phyloP scores from a whole-genome alignment of 2,329 filamentous ascomycete species.

The Zasmidium citrigriseum region DNA sequence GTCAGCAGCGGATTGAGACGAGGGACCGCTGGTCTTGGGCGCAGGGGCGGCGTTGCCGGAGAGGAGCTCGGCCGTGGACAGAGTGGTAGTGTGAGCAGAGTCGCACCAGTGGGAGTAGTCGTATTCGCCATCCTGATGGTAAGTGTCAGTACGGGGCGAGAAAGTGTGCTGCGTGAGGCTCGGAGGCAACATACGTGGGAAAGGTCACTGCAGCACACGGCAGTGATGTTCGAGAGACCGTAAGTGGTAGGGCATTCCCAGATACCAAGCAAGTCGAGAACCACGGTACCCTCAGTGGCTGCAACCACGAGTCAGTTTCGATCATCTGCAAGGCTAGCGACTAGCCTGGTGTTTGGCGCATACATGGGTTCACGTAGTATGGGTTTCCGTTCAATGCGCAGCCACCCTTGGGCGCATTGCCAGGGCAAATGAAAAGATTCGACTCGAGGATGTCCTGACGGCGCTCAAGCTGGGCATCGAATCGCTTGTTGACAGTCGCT shows the following conservation, averaged over 20 bases:
- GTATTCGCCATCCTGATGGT: not conserved
- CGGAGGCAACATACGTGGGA: not conserved
- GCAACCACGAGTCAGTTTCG: not conserved
- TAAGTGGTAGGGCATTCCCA: not conserved
- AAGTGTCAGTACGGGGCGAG: not conserved
- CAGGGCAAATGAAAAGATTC: not conserved
- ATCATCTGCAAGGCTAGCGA: not conserved
- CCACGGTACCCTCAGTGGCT: not conserved
- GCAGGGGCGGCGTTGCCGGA: not conserved
- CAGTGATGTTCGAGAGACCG: not conserved
- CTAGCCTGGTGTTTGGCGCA: not conserved
- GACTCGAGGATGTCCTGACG: not conserved
- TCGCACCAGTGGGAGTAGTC: not conserved
- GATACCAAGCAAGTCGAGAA: not conserved
- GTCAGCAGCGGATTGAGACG: not conserved
- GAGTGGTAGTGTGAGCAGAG: not conserved
- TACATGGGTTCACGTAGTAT: not conserved
- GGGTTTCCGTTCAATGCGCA: not conserved
- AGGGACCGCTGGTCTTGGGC: not conserved
- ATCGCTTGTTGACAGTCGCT: not conserved
- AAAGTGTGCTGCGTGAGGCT: not conserved
- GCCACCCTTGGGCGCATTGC: not conserved
- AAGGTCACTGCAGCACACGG: not conserved
- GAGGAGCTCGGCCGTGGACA: not conserved
- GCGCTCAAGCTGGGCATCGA: not conserved